Conservation (phyloP, 257 asterid species). For the Ballota nigra region DNA sequence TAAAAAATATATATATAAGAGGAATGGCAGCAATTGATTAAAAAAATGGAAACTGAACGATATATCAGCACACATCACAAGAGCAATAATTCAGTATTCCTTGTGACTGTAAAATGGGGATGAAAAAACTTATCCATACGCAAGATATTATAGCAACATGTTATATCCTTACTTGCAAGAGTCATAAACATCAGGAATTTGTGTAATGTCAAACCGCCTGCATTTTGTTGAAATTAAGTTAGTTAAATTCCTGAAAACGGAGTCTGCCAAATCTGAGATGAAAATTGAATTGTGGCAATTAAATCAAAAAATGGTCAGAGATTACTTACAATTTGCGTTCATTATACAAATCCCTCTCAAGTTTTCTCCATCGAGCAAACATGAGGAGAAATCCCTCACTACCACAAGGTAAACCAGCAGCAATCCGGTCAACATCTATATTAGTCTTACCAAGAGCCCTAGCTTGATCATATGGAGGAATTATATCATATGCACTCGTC, state of each 20-base stretch:
- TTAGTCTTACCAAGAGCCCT: slow-evolving; percentile 98
- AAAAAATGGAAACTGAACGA: not conserved
- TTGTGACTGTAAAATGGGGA: not conserved
- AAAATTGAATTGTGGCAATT: slow-evolving; percentile 8
- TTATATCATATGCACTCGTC: slow-evolving; percentile 69
- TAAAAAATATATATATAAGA: not conserved
- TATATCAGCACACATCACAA: slow-evolving; percentile 7
- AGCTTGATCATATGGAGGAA: slow-evolving; percentile 97
- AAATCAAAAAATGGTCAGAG: slow-evolving; percentile 2
- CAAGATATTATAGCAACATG: no score
- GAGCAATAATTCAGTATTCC: slow-evolving; percentile 11
- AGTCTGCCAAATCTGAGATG: slow-evolving; percentile 1
- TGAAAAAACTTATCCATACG: no score
- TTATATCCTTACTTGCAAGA: slow-evolving; percentile 87
- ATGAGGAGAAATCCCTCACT: slow-evolving; percentile 98
- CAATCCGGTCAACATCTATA: slow-evolving; percentile 95
- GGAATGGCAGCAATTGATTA: not conserved
- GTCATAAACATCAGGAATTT: slow-evolving; percentile 98
- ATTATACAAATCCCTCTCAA: slow-evolving; percentile 89
- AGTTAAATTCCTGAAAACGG: slow-evolving; percentile 21
- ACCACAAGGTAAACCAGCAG: slow-evolving; percentile 98
- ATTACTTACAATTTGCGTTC: slow-evolving; percentile 80
- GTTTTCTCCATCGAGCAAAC: slow-evolving; percentile 99
- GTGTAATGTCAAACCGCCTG: slow-evolving; percentile 96
- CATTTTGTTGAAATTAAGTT: slow-evolving; percentile 32